A percentile compares a stretch with the other conserved stretches of the same genome.
Evolutionary conservation across 176 grass and related monocot species (phyloP).

Genomic region (Bolboschoenus planiculmis): DNA sequence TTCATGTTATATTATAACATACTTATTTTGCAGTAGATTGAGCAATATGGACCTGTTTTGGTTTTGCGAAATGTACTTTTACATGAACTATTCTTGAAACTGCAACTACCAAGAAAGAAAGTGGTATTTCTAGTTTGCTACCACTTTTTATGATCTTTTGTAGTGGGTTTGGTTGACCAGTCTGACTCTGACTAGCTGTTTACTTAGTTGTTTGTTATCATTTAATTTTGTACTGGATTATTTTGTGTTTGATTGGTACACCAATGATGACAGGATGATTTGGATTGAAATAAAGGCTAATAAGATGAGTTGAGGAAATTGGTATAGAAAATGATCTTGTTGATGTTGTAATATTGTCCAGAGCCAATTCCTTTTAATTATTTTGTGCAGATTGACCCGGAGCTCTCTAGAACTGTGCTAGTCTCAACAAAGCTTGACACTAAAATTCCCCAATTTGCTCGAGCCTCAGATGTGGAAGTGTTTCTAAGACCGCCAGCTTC

Average conservation of each 20-base stretch:
- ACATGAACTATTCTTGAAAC: neutral
- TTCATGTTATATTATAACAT: neutral
- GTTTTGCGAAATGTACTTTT: neutral
- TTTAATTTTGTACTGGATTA: neutral
- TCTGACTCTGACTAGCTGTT: neutral
- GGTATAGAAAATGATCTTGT: neutral
- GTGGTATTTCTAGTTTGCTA: neutral
- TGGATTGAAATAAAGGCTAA: neutral
- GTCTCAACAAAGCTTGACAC: conserved; percentile 95
- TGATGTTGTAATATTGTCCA: neutral
- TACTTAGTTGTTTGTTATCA: neutral
- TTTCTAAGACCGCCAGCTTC: conserved; percentile 75
- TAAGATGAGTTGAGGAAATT: neutral
- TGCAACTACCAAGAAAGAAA: neutral
- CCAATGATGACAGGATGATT: neutral
- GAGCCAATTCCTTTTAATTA: neutral
- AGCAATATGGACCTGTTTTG: neutral
- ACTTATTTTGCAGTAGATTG: neutral
- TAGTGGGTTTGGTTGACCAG: neutral
- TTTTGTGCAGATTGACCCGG: conserved; percentile 71
- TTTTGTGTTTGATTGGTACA: neutral
- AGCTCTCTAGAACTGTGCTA: conserved; percentile 87
- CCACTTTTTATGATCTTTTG: neutral
- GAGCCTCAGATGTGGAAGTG: conserved; percentile 89
- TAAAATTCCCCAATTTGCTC: conserved; percentile 87